Percentiles rank a stretch among this genome's conserved stretches.
Conservation (phyloP, 2,329 filamentous ascomycete species). For the Sclerotinia spermophila region DNA sequence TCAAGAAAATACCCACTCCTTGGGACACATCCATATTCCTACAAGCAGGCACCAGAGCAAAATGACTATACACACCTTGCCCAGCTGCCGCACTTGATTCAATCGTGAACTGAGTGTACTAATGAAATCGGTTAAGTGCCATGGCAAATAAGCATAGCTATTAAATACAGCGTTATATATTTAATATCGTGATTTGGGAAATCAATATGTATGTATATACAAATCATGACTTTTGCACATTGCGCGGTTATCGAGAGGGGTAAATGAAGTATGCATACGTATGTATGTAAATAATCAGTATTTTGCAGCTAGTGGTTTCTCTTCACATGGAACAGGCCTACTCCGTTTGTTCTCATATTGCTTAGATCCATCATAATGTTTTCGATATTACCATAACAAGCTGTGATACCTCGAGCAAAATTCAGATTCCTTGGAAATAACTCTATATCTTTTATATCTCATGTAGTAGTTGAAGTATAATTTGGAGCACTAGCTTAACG, state of each 20-base stretch:
- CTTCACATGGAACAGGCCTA: too few relatives aligned
- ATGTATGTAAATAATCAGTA: not conserved
- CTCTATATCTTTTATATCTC: too few relatives aligned
- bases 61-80: not conserved
- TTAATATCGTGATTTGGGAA: not conserved
- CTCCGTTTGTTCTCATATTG: too few relatives aligned
- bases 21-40: not conserved
- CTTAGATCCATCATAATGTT: too few relatives aligned
- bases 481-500: too few relatives aligned
- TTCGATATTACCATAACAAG: too few relatives aligned
- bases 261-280: not conserved
- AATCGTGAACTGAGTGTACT: not conserved
- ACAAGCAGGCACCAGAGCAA: not conserved
- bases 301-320: not conserved
- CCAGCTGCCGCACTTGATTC: not conserved
- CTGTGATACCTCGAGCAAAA: too few relatives aligned
- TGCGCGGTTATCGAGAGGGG: not conserved
- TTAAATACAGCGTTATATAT: not conserved
- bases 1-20: too few relatives aligned
- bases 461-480: too few relatives aligned
- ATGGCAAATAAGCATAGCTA: not conserved
- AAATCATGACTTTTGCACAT: rapidly evolving
- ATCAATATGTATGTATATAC: rapidly evolving
- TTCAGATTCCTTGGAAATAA: too few relatives aligned
- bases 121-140: rapidly evolving